Percentiles rank a stretch among this genome's conserved stretches.
Evolutionary conservation across 257 asterid genomes (phyloP).

Genomic region (Gentiana macrophylla): DNA sequence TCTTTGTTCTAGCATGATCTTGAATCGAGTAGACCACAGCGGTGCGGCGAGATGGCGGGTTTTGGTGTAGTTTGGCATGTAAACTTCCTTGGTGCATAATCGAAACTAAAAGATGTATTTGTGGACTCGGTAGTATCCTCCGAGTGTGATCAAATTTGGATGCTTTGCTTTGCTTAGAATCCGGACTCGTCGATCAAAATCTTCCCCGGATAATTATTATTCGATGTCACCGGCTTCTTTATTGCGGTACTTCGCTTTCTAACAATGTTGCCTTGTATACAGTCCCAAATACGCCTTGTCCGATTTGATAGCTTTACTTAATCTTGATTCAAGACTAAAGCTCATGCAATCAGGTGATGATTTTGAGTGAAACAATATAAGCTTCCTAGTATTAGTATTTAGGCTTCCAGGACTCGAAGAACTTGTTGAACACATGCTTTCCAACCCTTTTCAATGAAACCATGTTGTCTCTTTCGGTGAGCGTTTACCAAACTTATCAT

Average conservation of each 20-base stretch:
- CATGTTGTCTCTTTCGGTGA: constrained; percentile 35
- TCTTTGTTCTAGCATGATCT: constrained; percentile 32
- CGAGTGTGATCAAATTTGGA: constrained; percentile 48
- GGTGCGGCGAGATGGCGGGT: constrained; percentile 21
- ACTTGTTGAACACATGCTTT: constrained; percentile 76
- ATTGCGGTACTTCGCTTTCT: constrained; percentile 44
- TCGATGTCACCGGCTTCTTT: constrained; percentile 55
- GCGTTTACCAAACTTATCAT: constrained; percentile 55
- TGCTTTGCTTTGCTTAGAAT: constrained; percentile 70
- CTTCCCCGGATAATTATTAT: constrained; percentile 62
- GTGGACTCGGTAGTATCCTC: constrained; percentile 90
- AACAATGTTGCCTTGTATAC: constrained; percentile 60
- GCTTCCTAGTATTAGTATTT: constrained; percentile 35
- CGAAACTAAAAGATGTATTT: constrained; percentile 72
- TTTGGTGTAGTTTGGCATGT: constrained; percentile 49
- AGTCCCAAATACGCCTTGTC: constrained; percentile 79
- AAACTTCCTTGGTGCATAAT: constrained; percentile 60
- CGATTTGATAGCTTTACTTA: constrained; percentile 59
- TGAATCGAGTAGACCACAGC: constrained; percentile 33
- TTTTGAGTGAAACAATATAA: constrained; percentile 52
- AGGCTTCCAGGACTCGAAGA: constrained; percentile 51
- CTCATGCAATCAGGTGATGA: constrained; percentile 34
- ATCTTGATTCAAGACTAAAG: constrained; percentile 33
- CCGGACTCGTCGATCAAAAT: constrained; percentile 70
- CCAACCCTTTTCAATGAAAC: constrained; percentile 53